These are phyloP conservation scores for Pugionium cornutum DNA, from an alignment of 345 rosid species.

Conservation along the genomic window DNA sequence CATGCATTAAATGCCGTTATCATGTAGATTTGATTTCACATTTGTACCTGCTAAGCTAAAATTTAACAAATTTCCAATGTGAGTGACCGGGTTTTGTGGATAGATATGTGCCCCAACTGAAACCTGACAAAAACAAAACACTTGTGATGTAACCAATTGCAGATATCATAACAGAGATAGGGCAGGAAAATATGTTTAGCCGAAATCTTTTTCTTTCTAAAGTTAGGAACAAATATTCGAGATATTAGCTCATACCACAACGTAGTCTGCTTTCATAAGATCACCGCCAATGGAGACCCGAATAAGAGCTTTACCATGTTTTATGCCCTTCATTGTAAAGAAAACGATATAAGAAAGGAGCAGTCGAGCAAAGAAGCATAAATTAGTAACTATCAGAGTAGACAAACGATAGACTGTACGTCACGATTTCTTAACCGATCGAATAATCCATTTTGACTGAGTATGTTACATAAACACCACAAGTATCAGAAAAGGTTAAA, in stretches of 20 bases:
- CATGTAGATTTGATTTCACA: constrained; percentile 8
- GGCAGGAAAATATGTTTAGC: no score
- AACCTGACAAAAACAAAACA: constrained; percentile 51
- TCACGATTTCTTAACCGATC: not conserved
- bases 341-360: not conserved
- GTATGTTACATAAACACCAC: no score
- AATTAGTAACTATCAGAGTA: no score
- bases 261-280: constrained; percentile 66
- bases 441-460: no score
- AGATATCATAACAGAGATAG: constrained; percentile 6
- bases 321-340: constrained; percentile 58
- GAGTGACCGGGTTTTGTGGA: constrained; percentile 72
- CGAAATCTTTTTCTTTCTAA: no score
- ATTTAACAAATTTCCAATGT: constrained; percentile 54
- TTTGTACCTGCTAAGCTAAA: constrained; percentile 65
- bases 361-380: no score
- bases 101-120: constrained; percentile 78
- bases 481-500: no score
- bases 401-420: no score
- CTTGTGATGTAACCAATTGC: constrained; percentile 18
- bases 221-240: not conserved
- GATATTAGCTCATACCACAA: constrained; percentile 54
- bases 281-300: constrained; percentile 54
- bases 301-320: constrained; percentile 75
- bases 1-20: no score